Evolutionary conservation across 345 rosid genomes (phyloP), one percentile per base, ranked within the genome.

Genomic region (Aurinia saxatilis): DNA sequence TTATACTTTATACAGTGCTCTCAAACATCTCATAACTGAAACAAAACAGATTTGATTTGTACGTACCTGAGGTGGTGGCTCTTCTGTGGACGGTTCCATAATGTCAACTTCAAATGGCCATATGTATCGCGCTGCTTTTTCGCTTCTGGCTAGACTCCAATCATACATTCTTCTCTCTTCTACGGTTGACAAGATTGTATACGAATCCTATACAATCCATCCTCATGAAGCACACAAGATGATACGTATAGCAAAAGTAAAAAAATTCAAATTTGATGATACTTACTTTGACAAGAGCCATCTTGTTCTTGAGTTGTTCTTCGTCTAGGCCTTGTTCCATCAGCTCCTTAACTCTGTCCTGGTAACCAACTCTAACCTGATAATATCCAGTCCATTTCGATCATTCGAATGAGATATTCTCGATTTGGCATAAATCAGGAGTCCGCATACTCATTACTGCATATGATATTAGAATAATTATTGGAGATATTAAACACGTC

Each of bases 111-210:
- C 87, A 42, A 72, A 88, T 2, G 96, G 96, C 98, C 98, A 91
- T 2, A 74, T 57, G 59, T 86, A 88, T 31, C 60, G 66, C 1
- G 83, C 96, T 33, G 95, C 73, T 59, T 42, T 66, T 27, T 55
- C 83, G 42, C 61, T 84, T 50, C 98, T 84, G 0, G 80, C 82
- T 80, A 91, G 69, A 75, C 98, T 91, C 98, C 98, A 91, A 53
- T 88, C 96, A 38, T 91, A 91, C 81, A 91, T 23, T 70, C 98
- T 81, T 60, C 90, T 84, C 72, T 91, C 98, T 52, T 88, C 80
- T 48, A 23, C 67, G 1, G 90, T 36, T 4, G 95, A 88, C 63
- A 91, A 68, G 8, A 88, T 79, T 13, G 79, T 55, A 66, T 86
- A 82, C 0, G 96, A 79, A 56, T 88, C 95, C 98, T 91, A 35